Percentiles rank a stretch among this genome's conserved stretches.
Conservation (phyloP, 441 rosid species). For the Gossypium aridum region DNA sequence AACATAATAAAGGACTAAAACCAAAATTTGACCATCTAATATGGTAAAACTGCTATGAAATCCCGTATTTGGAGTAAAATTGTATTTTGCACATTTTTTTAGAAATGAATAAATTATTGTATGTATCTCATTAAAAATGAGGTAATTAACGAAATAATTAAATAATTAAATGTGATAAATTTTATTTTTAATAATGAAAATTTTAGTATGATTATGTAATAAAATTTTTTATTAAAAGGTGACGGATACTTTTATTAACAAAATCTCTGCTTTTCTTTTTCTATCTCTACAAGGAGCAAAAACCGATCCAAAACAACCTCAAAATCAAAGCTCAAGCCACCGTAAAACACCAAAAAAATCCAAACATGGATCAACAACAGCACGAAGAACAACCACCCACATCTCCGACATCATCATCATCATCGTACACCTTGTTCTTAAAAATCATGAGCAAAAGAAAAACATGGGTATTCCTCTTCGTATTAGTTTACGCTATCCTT, state of each 20-base stretch:
- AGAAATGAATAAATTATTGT: too few relatives aligned
- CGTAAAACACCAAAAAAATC: background rate
- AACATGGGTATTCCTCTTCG: slow-evolving; percentile 88
- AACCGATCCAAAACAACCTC: background rate
- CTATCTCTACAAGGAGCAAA: background rate
- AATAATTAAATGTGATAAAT: too few relatives aligned
- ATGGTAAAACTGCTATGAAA: too few relatives aligned
- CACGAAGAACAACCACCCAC: slow-evolving; percentile 15
- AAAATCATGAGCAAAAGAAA: slow-evolving; percentile 83
- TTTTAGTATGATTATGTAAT: too few relatives aligned
- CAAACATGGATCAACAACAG: slow-evolving; percentile 24
- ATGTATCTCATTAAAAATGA: too few relatives aligned
- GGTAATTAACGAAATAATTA: too few relatives aligned
- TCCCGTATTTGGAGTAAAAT: too few relatives aligned
- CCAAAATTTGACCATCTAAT: too few relatives aligned
- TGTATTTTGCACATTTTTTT: too few relatives aligned
- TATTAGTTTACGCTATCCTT: slow-evolving; percentile 66
- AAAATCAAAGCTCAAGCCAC: background rate
- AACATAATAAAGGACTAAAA: too few relatives aligned
- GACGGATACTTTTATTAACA: background rate
- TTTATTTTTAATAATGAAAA: too few relatives aligned
- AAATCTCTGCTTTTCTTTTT: background rate
- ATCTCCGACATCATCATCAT: slow-evolving; percentile 21
- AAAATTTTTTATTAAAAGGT: background rate
- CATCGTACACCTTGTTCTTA: slow-evolving; percentile 47